Evolutionary conservation across 108 stramenopile species (phyloP).

Genomic region (Nitzschia sp.): DNA sequence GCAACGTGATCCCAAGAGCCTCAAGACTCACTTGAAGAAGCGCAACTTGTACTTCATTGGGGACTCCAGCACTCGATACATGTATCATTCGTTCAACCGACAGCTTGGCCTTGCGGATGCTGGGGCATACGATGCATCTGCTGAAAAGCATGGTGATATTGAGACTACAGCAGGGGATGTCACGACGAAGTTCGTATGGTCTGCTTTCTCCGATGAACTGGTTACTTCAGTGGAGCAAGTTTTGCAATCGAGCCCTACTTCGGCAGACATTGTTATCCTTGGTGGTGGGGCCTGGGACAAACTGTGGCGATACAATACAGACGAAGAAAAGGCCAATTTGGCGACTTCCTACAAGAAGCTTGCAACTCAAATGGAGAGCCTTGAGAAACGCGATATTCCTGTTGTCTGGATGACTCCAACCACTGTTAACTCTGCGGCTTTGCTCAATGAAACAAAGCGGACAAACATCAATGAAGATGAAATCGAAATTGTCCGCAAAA

Average conservation of each 20-base stretch:
- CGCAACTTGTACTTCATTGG: slow-evolving; percentile 72
- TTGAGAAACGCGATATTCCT: slow-evolving; percentile 41
- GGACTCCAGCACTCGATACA: slow-evolving; percentile 76
- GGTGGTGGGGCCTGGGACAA: slow-evolving; percentile 87
- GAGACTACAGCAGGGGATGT: slow-evolving; percentile 38
- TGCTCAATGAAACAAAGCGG: slow-evolving; percentile 66
- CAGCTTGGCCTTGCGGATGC: slow-evolving; percentile 60
- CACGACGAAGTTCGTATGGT: slow-evolving; percentile 72
- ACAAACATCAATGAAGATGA: slow-evolving; percentile 75
- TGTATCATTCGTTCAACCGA: slow-evolving; percentile 68
- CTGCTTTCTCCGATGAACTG: slow-evolving; percentile 64
- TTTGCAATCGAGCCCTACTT: slow-evolving; percentile 13
- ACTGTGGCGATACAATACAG: slow-evolving; percentile 60
- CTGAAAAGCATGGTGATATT: slow-evolving; percentile 62
- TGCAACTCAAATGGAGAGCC: slow-evolving; percentile 39
- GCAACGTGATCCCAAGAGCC: slow-evolving; percentile 50
- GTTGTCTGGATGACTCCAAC: slow-evolving; percentile 85
- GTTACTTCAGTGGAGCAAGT: slow-evolving; percentile 44
- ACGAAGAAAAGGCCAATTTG: slow-evolving; percentile 57
- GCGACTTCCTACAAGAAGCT: slow-evolving; percentile 42
- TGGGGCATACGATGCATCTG: slow-evolving; percentile 74
- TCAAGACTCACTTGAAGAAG: slow-evolving; percentile 51
- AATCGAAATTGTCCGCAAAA: slow-evolving; percentile 61
- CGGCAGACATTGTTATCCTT: slow-evolving; percentile 63
- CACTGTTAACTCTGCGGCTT: slow-evolving; percentile 69